Evolutionary conservation across 768 basidiomycete genomes (phyloP).

Genomic region (Tricholoma bakamatsutake): DNA sequence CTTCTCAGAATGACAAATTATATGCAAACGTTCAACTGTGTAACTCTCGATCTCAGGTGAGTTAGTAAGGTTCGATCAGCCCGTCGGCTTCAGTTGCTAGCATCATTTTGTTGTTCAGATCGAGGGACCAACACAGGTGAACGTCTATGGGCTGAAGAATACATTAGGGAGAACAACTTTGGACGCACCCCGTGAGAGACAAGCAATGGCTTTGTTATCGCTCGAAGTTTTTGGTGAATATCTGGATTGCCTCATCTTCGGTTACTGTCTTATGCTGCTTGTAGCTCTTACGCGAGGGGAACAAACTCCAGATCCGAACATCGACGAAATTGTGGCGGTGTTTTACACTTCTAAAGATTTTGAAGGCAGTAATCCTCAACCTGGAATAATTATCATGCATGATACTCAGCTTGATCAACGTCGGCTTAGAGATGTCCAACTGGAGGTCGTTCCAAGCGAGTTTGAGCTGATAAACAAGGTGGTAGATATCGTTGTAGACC

Average conservation of each 20-base stretch:
- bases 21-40: constrained; percentile 7
- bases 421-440: constrained; percentile 35
- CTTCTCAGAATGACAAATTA: constrained; percentile 19
- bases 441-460: constrained; percentile 62
- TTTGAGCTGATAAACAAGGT: constrained; percentile 74
- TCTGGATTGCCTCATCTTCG: background rate
- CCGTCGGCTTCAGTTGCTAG: background rate
- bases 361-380: constrained; percentile 31
- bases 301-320: constrained; percentile 58
- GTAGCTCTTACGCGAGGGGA: constrained; percentile 56
- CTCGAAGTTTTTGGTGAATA: constrained; percentile 80
- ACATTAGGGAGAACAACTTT: constrained; percentile 31
- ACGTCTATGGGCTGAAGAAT: constrained; percentile 61
- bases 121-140: constrained; percentile 70
- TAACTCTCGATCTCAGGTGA: constrained; percentile 41
- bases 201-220: constrained; percentile 74
- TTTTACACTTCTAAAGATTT: constrained; percentile 68
- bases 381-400: constrained; percentile 52
- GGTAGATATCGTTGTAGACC: constrained; percentile 63
- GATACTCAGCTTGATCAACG: constrained; percentile 30
- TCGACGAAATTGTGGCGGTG: constrained; percentile 59
- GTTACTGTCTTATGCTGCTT: background rate
- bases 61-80: background rate
- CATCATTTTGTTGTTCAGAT: constrained; percentile 31
- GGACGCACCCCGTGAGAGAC: constrained; percentile 43